Evolutionary conservation across 2,329 filamentous ascomycete genomes (phyloP), one percentile per base, ranked within the genome.

Genomic region (Fusarium algeriense): DNA sequence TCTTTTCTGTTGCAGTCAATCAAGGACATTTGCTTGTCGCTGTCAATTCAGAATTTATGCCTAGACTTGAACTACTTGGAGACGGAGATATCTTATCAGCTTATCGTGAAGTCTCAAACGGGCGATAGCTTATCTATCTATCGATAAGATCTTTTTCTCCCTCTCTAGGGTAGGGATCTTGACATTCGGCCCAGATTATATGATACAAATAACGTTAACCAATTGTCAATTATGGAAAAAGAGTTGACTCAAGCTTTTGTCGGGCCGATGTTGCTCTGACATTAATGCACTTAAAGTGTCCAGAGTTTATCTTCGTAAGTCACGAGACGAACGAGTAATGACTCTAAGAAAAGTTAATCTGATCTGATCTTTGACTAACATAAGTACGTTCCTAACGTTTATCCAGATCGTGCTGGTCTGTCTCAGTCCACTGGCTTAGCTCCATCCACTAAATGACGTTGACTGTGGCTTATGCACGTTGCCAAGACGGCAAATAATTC

Each of bases 391-490:
- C 5, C 23, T 6, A 23, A 23, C 23, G 5, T 23, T 6, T 5
- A 23, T 23, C 23, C 5, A 23, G 23, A 23, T 23, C 23, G 23
- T 5, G 23, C 5, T 23, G 23, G 23, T 23, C 23, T 23, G 23
- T 23, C 23, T 5, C 23, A 6, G 23, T 23, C 5, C 4, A 5
- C 23, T 23, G 23, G 23, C 23, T 23, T 23, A 6, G 23, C 23
- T 4, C 23, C 4, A 23, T 23, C 2, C 5, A 3, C 20, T 4
- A 12, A 35, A 41, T 48, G 37, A 54, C 37, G 38, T 46, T 41
- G 19, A 11, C 10, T 15, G 53, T 66, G 61, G 64, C 61, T 60
- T 28, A 40, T 34, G n/a, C 19, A n/a, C n/a, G 20, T 60, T 54
- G 38, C 35, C 26, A 28, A 32, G 37, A 15, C 32, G 37, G 23